Evolutionary conservation across 2,329 filamentous ascomycete genomes (phyloP), one percentile per base, ranked within the genome.

Genomic region (Aspergillus brunneoviolaceus): DNA sequence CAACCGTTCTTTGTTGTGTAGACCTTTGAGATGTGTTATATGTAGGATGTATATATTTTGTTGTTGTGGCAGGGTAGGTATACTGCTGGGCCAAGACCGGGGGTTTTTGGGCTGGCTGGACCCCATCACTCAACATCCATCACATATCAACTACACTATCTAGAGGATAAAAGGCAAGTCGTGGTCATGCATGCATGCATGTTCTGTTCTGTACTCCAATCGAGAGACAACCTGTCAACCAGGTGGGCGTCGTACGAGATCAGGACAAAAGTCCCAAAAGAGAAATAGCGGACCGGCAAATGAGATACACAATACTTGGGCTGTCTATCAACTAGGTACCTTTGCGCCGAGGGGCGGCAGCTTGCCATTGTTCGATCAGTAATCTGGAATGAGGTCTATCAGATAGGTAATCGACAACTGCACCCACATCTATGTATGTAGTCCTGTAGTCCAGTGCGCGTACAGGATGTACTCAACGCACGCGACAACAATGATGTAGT

Each of bases 201-300:
- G 27, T 9, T 29, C 27, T 9, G 27, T 29, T 10, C 27, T 29
- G 27, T 29, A 9, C 27, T n/a, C 52, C 33, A 35, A 16, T 49
- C 39, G 21, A 27, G 29, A 25, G 35, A 48, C 57, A 57, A 57
- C 31, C 60, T 63, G 55, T 57, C 59, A 61, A 61, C 45, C 49
- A 48, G 47, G 59, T 60, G 58, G 39, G 49, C 58, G 31, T 60
- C 58, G 58, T 51, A 51, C 39, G 14, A 45, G 16, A 19, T 45
- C 39, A 45, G 39, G 58, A 49, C 48, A 42, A 49, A 39, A 23
- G 23, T 23, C 35, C 33, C 33, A 16, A 53, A 53, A 57, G 48
- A 31, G 55, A 51, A 56, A 56, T 47, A 29, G 59, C 53, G 31
- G 49, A 29, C 29, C 33, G 35, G 48, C 49, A 33, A 27, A 51